Conservation (phyloP, 139 green algal species). For the Chloropicon primus region DNA sequence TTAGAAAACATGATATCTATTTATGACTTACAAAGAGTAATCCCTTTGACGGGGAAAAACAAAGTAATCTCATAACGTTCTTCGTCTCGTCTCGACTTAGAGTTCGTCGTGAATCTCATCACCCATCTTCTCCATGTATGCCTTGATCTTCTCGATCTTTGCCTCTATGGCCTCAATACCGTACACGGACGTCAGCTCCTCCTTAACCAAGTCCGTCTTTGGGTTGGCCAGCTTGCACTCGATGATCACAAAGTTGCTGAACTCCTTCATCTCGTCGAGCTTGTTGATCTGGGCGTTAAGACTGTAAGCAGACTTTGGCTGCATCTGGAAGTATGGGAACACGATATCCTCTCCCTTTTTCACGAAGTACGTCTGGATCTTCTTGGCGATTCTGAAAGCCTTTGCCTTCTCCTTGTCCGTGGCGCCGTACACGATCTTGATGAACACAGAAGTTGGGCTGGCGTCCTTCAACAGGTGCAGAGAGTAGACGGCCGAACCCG, state of each 20-base stretch:
- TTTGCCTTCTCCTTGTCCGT: not conserved
- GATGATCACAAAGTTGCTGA: not conserved
- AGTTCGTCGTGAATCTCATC: not conserved
- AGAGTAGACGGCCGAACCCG: too few species aligned
- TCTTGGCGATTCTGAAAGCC: not conserved
- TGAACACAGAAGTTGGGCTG: not conserved
- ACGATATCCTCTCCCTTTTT: not conserved
- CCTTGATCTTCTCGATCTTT: not conserved
- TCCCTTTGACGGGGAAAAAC: too few species aligned
- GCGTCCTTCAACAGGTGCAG: too few species aligned
- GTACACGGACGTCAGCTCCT: not conserved
- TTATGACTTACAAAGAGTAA: too few species aligned
- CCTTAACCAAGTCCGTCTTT: not conserved
- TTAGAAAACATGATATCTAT: too few species aligned
- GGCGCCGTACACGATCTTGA: not conserved
- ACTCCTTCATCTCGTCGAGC: not conserved
- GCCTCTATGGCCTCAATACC: not conserved
- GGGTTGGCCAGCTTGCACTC: not conserved
- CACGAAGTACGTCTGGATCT: not conserved
- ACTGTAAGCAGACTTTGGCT: not conserved
- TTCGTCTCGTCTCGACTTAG: too few species aligned
- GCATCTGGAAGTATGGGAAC: not conserved
- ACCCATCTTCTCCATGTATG: not conserved
- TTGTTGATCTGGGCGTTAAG: not conserved
- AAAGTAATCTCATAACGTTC: too few species aligned